A percentile compares a stretch with the other conserved stretches of the same genome.
phyloP scores from a whole-genome alignment of 495 filamentous ascomycete genomes.

The Penicillium egyptiacum region DNA sequence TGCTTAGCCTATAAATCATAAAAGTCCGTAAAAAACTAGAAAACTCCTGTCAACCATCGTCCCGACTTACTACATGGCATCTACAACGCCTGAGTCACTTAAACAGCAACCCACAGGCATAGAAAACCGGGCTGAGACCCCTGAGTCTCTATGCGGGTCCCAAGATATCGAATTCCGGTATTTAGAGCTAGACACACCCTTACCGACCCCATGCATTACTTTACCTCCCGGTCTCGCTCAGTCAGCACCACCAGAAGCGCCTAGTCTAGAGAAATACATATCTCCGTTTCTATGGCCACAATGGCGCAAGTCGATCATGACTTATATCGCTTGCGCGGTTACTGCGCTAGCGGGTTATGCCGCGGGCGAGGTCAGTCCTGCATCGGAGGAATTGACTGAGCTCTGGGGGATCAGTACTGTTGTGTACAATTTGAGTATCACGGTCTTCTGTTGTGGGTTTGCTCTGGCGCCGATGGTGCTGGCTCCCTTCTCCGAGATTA shows the following conservation, averaged over 20 bases:
- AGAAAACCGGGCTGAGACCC: conserved; percentile 18
- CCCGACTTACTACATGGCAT: not conserved
- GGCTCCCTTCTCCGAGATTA: conserved; percentile 87
- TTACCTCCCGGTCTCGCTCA: conserved; percentile 32
- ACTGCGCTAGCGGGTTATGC: conserved; percentile 79
- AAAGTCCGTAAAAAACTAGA: not conserved
- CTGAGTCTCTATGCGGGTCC: conserved; percentile 21
- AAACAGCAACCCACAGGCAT: conserved; percentile 11
- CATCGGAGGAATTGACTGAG: conserved; percentile 58
- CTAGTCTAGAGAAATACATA: conserved; percentile 64
- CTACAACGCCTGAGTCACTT: not conserved
- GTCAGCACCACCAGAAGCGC: conserved; percentile 51
- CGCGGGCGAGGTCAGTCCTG: conserved; percentile 76
- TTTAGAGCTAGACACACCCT: conserved; percentile 66
- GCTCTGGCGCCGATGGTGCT: conserved; percentile 85
- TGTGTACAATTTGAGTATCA: conserved; percentile 74
- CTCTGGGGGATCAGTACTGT: conserved; percentile 63
- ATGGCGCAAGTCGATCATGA: conserved; percentile 67
- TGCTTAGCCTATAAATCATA: conserved; percentile 1
- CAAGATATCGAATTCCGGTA: conserved; percentile 64
- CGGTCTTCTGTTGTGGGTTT: conserved; percentile 81
- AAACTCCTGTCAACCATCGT: not conserved
- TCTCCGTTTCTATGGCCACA: conserved; percentile 75
- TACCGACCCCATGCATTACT: conserved; percentile 57
- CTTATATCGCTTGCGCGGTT: conserved; percentile 71